These are phyloP conservation scores for Ophiosphaerella korrae DNA, from an alignment of 2,329 filamentous ascomycete genomes.

Conservation along the genomic window DNA sequence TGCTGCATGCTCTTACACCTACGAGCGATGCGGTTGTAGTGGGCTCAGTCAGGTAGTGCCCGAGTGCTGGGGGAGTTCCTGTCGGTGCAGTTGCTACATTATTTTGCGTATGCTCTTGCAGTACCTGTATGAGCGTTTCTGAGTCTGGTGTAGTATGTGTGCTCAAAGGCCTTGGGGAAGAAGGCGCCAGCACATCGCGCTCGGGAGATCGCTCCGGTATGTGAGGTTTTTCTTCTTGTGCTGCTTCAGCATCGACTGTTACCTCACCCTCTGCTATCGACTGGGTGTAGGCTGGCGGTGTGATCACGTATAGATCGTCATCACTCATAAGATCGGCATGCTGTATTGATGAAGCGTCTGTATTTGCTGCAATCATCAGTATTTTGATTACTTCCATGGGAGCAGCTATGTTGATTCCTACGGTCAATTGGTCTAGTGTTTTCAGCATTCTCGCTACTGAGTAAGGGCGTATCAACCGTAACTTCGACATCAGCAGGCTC, in stretches of 20 bases:
- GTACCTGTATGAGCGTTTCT: not conserved
- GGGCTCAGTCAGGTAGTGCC: slow-evolving; percentile 18
- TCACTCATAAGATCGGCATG: slow-evolving; percentile 13
- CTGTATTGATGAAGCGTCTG: not conserved
- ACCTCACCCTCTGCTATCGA: slow-evolving; percentile 15
- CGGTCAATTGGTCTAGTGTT: not conserved
- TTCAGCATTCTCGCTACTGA: not conserved
- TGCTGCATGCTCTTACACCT: slow-evolving; percentile 23
- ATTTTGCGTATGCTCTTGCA: not conserved
- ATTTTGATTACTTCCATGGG: not conserved
- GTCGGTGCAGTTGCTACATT: not conserved
- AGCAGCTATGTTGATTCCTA: not conserved
- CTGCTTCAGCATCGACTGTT: slow-evolving; percentile 22
- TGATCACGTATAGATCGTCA: slow-evolving; percentile 22
- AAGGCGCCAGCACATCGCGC: not conserved
- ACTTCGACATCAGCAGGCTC: no score
- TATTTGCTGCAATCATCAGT: not conserved
- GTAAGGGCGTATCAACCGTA: no score
- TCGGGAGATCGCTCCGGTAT: not conserved
- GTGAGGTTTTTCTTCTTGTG: slow-evolving; percentile 13
- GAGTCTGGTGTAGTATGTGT: not conserved
- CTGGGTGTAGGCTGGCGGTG: slow-evolving; percentile 26
- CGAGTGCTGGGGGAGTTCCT: not conserved
- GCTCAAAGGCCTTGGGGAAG: not conserved
- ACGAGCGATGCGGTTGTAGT: slow-evolving; percentile 8